A percentile compares a stretch with the other conserved stretches of the same genome.
Conservation (phyloP, 805 yeast species). For the Aciculoconidium aculeatum region DNA sequence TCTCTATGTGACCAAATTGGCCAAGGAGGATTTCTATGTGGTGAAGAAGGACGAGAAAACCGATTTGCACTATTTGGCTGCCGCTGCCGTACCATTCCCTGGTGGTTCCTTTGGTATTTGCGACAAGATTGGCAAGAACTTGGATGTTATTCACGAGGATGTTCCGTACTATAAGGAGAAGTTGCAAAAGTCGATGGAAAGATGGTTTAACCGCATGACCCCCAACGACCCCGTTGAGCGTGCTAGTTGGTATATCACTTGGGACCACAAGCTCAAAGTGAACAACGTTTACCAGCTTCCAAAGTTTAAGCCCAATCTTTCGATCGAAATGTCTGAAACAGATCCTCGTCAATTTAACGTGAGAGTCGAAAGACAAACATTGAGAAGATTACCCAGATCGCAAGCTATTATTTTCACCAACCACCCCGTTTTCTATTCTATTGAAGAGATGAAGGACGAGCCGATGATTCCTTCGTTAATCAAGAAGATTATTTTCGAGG, state of each 20-base stretch:
- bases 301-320: constrained; percentile 32
- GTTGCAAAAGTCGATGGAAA: constrained; percentile 63
- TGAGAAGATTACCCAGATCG: constrained; percentile 60
- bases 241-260: constrained; percentile 69
- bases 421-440: constrained; percentile 72
- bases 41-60: constrained; percentile 50
- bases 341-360: constrained; percentile 55
- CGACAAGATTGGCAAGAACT: constrained; percentile 52
- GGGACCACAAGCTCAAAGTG: constrained; percentile 61
- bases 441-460: constrained; percentile 76
- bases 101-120: constrained; percentile 69
- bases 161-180: constrained; percentile 69
- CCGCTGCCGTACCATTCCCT: constrained; percentile 76
- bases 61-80: constrained; percentile 57
- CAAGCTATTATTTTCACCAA: constrained; percentile 66
- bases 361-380: constrained; percentile 68
- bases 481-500: constrained; percentile 58
- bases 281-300: constrained; percentile 55
- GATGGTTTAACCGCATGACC: constrained; percentile 61
- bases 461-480: constrained; percentile 72
- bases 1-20: constrained; percentile 57
- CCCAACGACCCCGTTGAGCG: constrained; percentile 62
- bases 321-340: constrained; percentile 23
- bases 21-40: constrained; percentile 70
- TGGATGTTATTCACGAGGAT: constrained; percentile 59